Base-by-base conservation (phyloP, 805 yeast species). In the Metschnikowia reukaufii region DNA sequence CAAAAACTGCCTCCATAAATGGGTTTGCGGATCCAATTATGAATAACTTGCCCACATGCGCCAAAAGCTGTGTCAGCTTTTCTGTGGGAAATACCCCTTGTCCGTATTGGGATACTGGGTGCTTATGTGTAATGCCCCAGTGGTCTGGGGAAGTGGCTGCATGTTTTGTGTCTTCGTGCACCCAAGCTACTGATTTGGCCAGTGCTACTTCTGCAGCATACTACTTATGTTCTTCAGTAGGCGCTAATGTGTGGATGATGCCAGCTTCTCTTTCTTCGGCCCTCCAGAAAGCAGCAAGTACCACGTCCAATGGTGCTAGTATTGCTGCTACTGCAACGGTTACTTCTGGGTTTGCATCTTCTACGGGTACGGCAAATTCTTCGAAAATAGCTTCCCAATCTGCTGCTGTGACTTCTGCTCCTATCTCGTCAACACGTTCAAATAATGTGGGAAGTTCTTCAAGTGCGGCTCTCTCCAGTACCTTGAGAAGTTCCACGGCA, bases 91-190 rank as follows among this genome's bases (percentile, higher is more conserved):
- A 67, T 43, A 76, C 80, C 5, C 79, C 79, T 18, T 75, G 80
- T 52, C 80, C 80, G 38, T 73, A 74, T 58, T 74, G 78, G 78
- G 79, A 74, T 53, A 72, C 78, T 23, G 79, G 79, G 7, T 74
- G 79, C 50, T 64, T 74, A 40, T 74, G 79, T 56, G 74, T 73
- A 25, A 72, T 74, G 76, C 73, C 77, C 13, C 72, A 67, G 50
- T 74, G 74, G 73, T 64, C 70, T 31, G 76, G 76, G 6, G 47
- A 54, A 44, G 78, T 74, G 9, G 79, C 68, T 19, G 64, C 64
- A 32, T 74, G 79, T 56, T 55, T 74, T 45, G 77, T 74, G 25
- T 47, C 57, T 16, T 51, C 57, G 21, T 74, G 79, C 56, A 33
- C 27, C 8, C 23, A 50, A 4, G 77, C 72, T 16, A 29, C 49